phyloP scores from a whole-genome alignment of 2,329 filamentous ascomycete species.

The Penicillium sp. region DNA sequence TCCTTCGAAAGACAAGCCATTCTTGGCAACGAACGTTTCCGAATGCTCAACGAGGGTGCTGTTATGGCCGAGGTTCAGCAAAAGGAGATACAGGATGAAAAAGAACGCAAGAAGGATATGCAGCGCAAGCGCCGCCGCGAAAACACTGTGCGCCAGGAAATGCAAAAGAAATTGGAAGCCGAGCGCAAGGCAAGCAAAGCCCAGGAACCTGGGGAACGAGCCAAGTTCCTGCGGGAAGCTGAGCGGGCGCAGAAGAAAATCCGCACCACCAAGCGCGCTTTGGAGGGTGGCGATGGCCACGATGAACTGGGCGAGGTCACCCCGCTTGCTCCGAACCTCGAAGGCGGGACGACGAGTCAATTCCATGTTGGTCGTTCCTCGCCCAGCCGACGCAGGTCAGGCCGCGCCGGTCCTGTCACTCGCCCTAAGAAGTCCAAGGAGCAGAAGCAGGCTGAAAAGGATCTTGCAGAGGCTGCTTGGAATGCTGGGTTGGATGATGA shows the following conservation, averaged over 20 bases:
- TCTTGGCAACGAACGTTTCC: slow-evolving; percentile 72
- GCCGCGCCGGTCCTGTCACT: slow-evolving; percentile 51
- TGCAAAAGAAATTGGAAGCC: slow-evolving; percentile 77
- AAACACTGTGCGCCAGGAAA: slow-evolving; percentile 87
- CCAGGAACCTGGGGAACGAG: slow-evolving; percentile 77
- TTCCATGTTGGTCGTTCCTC: slow-evolving; percentile 68
- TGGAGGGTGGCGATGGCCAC: slow-evolving; percentile 73
- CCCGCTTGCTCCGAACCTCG: slow-evolving; percentile 73
- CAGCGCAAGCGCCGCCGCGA: slow-evolving; percentile 93
- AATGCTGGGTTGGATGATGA: slow-evolving; percentile 60
- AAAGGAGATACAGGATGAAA: slow-evolving; percentile 87
- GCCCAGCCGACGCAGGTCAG: slow-evolving; percentile 54
- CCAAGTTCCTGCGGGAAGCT: slow-evolving; percentile 78
- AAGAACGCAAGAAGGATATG: slow-evolving; percentile 99
- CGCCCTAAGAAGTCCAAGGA: slow-evolving; percentile 85
- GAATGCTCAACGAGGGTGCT: slow-evolving; percentile 72
- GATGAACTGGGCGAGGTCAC: slow-evolving; percentile 73
- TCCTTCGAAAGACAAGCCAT: slow-evolving; percentile 67
- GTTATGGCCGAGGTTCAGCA: slow-evolving; percentile 85
- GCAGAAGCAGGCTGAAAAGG: slow-evolving; percentile 67
- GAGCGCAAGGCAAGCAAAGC: slow-evolving; percentile 74
- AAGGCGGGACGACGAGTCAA: slow-evolving; percentile 80
- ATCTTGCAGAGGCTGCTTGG: slow-evolving; percentile 82
- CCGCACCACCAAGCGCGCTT: slow-evolving; percentile 79
- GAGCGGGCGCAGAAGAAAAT: slow-evolving; percentile 92